These are phyloP conservation scores for Phlyctochytrium bullatum DNA, from an alignment of 192 early-diverging fungal genomes.

Conservation along the genomic window DNA sequence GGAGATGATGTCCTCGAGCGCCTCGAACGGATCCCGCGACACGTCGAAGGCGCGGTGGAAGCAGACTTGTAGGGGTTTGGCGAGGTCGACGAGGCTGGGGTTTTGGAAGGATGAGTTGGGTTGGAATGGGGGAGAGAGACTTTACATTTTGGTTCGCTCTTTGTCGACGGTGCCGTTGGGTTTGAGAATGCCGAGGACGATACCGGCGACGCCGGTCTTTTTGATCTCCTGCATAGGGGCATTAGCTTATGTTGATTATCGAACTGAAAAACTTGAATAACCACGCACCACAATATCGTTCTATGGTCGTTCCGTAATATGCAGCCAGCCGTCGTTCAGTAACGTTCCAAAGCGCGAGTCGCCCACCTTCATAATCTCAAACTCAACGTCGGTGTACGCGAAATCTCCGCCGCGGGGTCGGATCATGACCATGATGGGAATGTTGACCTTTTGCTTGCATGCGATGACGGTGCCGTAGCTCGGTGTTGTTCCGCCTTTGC, in stretches of 20 bases:
- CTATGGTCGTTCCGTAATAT: not conserved
- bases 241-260: too few relatives aligned
- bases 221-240: too few relatives aligned
- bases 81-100: slow-evolving; percentile 42
- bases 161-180: slow-evolving; percentile 58
- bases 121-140: not conserved
- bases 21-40: slow-evolving; percentile 51
- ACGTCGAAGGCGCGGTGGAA: slow-evolving; percentile 73
- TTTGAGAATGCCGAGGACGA: slow-evolving; percentile 61
- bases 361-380: slow-evolving; percentile 44
- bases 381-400: slow-evolving; percentile 39
- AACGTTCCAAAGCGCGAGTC: not conserved
- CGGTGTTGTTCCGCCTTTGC: slow-evolving; percentile 59
- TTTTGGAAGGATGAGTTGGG: slow-evolving; percentile 6
- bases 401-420: slow-evolving; percentile 68
- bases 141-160: slow-evolving; percentile 28
- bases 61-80: slow-evolving; percentile 58
- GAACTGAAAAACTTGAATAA: slow-evolving; percentile 50
- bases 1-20: slow-evolving; percentile 54
- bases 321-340: not conserved
- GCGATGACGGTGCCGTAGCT: slow-evolving; percentile 43
- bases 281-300: slow-evolving; percentile 30
- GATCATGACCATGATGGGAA: slow-evolving; percentile 67
- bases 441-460: slow-evolving; percentile 18
- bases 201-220: slow-evolving; percentile 46